Base-by-base conservation (phyloP, 1,284 basidiomycete species). In the Vanrija sp. region DNA sequence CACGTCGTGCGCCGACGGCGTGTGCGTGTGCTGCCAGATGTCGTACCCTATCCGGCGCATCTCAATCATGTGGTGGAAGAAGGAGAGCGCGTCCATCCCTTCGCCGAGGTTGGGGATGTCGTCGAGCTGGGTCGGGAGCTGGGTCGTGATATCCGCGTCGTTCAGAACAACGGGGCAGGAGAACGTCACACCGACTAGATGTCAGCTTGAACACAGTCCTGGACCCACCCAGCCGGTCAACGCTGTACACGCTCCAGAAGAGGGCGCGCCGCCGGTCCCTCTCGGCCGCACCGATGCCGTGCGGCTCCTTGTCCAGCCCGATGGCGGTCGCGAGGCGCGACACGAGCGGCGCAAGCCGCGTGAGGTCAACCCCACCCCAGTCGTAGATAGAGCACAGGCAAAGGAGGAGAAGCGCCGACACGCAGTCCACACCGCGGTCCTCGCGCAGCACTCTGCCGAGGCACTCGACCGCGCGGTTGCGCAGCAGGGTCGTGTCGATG, bases 401-500 rank as follows among this genome's bases (percentile, higher is more conserved):
- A 8, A 56, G 25, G 3, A 56, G 37, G 15, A 48, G 39, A 5
- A 56, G 23, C 2, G 49, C 41, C 16, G 49, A 51, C 1, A 39
- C 27, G 19, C 54, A 56, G 9, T 39, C 31, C 7, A 51, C 20
- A 2, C 41, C 54, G 9, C 42, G 37, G 31, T 51, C 54, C 14
- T 49, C 51, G 19, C 38, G 46, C n/a, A 56, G 46, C 20, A 56
- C 49, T 0, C 20, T 25, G 1, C 27, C 19, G 10, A 56, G 38
- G 20, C 47, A 39, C 7, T 25, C 25, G 6, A 56, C 18, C 7
- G 54, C 49, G 9, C 46, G 42, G 5, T 51, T 47, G 14, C 49
- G 31, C 6, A 56, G 43, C 8, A 51, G 12, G 5, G 54, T 37
- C 25, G 54, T 56, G 37, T 56, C 54, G n/a, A 56, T 45, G 18